phyloP scores from a whole-genome alignment of 2,329 filamentous ascomycete species.

The Clarireedia hainanense region DNA sequence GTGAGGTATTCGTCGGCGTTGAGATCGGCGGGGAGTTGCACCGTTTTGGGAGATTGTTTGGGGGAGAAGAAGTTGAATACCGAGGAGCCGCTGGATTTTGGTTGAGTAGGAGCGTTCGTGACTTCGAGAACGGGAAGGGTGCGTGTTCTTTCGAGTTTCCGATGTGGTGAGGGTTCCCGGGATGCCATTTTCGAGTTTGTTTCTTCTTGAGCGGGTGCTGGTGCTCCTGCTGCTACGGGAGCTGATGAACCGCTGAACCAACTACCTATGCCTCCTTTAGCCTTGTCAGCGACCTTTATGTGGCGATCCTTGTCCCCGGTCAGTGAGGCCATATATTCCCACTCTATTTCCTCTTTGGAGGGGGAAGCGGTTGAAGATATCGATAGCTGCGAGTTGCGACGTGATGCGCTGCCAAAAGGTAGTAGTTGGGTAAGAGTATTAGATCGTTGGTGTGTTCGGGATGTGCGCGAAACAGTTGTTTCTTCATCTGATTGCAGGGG shows the following conservation, averaged over 20 bases:
- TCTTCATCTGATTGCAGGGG: constrained; percentile 12
- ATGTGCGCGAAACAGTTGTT: constrained; percentile 10
- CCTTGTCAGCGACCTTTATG: constrained; percentile 20
- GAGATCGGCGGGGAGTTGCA: constrained; percentile 20
- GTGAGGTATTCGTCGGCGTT: constrained; percentile 46
- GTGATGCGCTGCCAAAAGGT: constrained; percentile 15
- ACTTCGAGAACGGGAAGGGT: constrained; percentile 13
- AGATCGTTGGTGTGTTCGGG: constrained; percentile 19
- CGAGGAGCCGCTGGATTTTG: constrained; percentile 12
- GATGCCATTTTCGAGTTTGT: constrained; percentile 8
- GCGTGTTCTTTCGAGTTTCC: constrained; percentile 17
- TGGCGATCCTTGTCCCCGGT: constrained; percentile 24
- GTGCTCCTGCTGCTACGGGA: constrained; percentile 17
- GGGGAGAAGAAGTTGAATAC: constrained; percentile 24
- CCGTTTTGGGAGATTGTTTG: constrained; percentile 18
- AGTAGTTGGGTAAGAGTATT: constrained; percentile 17
- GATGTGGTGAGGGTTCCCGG: constrained; percentile 14
- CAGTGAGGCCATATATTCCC: constrained; percentile 23
- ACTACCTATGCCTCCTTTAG: constrained; percentile 20
- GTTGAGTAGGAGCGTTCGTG: constrained; percentile 2
- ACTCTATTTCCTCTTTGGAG: constrained; percentile 12
- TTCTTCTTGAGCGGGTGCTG: constrained; percentile 10
- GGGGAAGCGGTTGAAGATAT: constrained; percentile 8
- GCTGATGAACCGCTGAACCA: constrained; percentile 26
- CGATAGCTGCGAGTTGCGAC: constrained; percentile 13